Percentiles rank a stretch among this genome's conserved stretches.
phyloP scores from a whole-genome alignment of 2,329 filamentous ascomycete genomes.

The Alternaria longipes region DNA sequence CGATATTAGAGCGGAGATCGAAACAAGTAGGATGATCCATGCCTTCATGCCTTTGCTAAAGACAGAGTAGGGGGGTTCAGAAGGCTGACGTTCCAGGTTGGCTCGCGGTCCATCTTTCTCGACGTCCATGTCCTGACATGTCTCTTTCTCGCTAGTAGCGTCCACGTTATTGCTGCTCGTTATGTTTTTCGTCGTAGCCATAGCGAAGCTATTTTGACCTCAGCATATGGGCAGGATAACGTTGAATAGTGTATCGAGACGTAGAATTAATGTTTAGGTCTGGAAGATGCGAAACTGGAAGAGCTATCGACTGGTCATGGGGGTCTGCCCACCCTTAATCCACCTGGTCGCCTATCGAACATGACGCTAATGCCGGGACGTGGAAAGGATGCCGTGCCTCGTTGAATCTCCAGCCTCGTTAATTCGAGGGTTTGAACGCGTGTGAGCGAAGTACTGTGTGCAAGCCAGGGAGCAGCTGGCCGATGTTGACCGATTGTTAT shows the following conservation, averaged over 20 bases:
- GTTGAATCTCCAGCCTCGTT: neutral
- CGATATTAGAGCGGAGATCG: constrained; percentile 58
- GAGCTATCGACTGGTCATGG: constrained; percentile 3
- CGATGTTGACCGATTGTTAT: constrained; percentile 3
- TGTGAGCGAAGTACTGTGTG: neutral
- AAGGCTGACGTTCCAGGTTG: constrained; percentile 31
- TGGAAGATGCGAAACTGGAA: neutral
- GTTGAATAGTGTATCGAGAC: neutral
- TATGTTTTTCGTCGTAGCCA: constrained; percentile 1
- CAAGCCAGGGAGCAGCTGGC: neutral
- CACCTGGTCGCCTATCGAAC: constrained; percentile 9
- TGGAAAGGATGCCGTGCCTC: constrained; percentile 8
- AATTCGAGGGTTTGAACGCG: neutral
- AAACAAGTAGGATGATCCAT: constrained; percentile 60
- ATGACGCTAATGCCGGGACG: constrained; percentile 14
- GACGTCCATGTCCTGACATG: constrained; percentile 19
- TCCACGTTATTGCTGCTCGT: constrained; percentile 2
- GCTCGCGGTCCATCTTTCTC: constrained; percentile 22
- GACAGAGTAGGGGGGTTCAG: constrained; percentile 43
- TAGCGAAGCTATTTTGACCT: neutral
- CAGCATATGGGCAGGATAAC: neutral
- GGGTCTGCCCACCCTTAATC: constrained; percentile 6
- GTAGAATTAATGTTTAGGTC: neutral
- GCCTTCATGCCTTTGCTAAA: constrained; percentile 53
- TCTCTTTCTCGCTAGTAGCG: neutral